Percentiles rank a stretch among this genome's conserved stretches.
These are phyloP conservation scores for Suillus clintonianus DNA, from an alignment of 768 basidiomycete genomes.

Conservation along the genomic window DNA sequence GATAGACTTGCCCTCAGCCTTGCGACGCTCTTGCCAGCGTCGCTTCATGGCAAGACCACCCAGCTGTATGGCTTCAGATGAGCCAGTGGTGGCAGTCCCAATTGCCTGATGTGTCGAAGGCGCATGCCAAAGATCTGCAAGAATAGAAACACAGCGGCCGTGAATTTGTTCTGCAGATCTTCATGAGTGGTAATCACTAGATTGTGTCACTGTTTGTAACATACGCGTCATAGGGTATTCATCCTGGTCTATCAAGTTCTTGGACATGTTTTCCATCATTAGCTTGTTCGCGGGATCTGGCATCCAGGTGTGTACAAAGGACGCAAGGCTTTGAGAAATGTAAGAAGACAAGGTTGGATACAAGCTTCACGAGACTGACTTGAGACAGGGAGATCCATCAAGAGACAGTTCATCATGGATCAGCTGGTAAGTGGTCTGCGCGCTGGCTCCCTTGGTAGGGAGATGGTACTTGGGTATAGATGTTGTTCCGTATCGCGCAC, in stretches of 20 bases:
- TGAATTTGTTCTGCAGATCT: conserved; percentile 41
- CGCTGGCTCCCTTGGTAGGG: conserved; percentile 58
- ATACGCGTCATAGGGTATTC: conserved; percentile 64
- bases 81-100: conserved; percentile 72
- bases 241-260: conserved; percentile 71
- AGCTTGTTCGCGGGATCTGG: conserved; percentile 51
- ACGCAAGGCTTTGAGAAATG: conserved; percentile 45
- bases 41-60: conserved; percentile 75
- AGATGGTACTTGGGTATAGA: conserved; percentile 71
- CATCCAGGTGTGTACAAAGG: conserved; percentile 72
- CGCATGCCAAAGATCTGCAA: conserved; percentile 71
- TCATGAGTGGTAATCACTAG: not conserved
- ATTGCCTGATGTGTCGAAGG: conserved; percentile 55
- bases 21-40: conserved; percentile 68
- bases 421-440: conserved; percentile 54
- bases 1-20: conserved; percentile 63
- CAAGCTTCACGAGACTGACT: conserved; percentile 24
- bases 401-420: conserved; percentile 65
- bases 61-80: conserved; percentile 72
- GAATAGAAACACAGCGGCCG: conserved; percentile 51
- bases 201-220: conserved; percentile 1
- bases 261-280: conserved; percentile 64
- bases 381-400: conserved; percentile 57
- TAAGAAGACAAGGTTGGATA: conserved; percentile 2
- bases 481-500: conserved; percentile 64